Evolutionary conservation across 768 basidiomycete genomes (phyloP).

Genomic region (Gymnopilus dilepis): DNA sequence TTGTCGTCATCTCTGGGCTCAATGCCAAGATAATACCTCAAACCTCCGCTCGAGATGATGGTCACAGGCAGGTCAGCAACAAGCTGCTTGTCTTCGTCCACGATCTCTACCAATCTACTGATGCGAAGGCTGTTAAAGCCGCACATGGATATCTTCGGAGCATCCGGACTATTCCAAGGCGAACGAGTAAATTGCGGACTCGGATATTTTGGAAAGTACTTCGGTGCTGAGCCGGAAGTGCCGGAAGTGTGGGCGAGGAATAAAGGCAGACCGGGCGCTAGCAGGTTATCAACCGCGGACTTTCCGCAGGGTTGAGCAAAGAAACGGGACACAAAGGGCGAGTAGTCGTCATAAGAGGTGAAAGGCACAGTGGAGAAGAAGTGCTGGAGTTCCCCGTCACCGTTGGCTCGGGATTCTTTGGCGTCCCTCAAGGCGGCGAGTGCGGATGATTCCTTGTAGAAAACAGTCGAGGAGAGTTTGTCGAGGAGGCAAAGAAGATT

Average conservation of each 20-base stretch:
- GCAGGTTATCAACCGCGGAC: slow-evolving; percentile 10
- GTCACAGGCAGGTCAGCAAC: neutral
- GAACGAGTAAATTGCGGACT: neutral
- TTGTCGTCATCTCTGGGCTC: neutral
- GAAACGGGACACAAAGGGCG: slow-evolving; percentile 1
- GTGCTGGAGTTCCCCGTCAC: neutral
- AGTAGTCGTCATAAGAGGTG: slow-evolving; percentile 11
- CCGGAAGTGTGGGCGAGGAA: slow-evolving; percentile 24
- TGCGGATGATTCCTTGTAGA: neutral
- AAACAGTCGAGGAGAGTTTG: neutral
- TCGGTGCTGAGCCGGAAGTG: slow-evolving; percentile 18
- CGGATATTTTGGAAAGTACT: slow-evolving; percentile 23
- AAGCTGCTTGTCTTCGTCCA: neutral
- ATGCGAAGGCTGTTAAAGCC: neutral
- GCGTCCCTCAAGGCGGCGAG: neutral
- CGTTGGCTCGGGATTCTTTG: neutral
- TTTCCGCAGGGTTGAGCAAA: neutral
- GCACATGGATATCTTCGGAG: neutral
- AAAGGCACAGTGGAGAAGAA: neutral
- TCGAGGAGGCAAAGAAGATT: slow-evolving; percentile 3
- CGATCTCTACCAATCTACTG: neutral
- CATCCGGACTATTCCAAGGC: slow-evolving; percentile 5
- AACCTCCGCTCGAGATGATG: neutral
- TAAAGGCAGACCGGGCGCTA: slow-evolving; percentile 23
- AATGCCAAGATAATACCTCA: neutral